phyloP scores from a whole-genome alignment of 495 filamentous ascomycete genomes.

The Annulohypoxylon maeteangense region DNA sequence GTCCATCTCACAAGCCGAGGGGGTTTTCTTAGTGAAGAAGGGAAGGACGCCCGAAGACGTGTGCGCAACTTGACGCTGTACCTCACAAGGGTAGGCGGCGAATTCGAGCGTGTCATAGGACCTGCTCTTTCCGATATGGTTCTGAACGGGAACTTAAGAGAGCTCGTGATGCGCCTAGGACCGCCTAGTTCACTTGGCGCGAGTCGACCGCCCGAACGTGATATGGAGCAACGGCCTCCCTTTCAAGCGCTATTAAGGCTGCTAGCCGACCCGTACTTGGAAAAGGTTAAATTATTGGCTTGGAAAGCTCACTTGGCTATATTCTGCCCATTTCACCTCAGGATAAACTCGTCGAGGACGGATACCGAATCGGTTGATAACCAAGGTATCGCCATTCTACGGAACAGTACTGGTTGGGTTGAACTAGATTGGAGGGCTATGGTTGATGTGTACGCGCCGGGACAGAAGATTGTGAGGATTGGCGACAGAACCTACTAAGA shows the following conservation, averaged over 20 bases:
- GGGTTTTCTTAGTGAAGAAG: constrained; percentile 32
- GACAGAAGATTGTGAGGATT: constrained; percentile 36
- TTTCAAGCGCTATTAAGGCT: constrained; percentile 47
- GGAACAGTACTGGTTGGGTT: constrained; percentile 37
- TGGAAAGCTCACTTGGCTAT: constrained; percentile 36
- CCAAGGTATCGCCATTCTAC: constrained; percentile 37
- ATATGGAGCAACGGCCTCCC: constrained; percentile 40
- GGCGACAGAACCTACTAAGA: constrained; percentile 35
- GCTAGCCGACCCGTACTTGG: constrained; percentile 48
- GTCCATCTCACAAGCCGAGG: constrained; percentile 39
- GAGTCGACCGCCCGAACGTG: constrained; percentile 18
- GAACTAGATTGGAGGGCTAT: constrained; percentile 43
- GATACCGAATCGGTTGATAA: constrained; percentile 35
- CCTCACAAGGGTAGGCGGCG: constrained; percentile 46
- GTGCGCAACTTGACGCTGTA: constrained; percentile 45
- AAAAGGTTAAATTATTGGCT: constrained; percentile 41
- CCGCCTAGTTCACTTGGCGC: constrained; percentile 26
- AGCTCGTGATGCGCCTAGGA: constrained; percentile 40
- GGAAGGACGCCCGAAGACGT: constrained; percentile 42
- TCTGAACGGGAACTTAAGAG: constrained; percentile 43
- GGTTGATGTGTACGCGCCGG: constrained; percentile 26
- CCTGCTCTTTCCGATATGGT: constrained; percentile 47
- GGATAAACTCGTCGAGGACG: constrained; percentile 11
- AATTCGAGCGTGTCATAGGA: constrained; percentile 42
- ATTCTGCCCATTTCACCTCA: constrained; percentile 47